Base-by-base conservation (phyloP, 2,329 filamentous ascomycete species). In the Pseudogymnoascus sp. region DNA sequence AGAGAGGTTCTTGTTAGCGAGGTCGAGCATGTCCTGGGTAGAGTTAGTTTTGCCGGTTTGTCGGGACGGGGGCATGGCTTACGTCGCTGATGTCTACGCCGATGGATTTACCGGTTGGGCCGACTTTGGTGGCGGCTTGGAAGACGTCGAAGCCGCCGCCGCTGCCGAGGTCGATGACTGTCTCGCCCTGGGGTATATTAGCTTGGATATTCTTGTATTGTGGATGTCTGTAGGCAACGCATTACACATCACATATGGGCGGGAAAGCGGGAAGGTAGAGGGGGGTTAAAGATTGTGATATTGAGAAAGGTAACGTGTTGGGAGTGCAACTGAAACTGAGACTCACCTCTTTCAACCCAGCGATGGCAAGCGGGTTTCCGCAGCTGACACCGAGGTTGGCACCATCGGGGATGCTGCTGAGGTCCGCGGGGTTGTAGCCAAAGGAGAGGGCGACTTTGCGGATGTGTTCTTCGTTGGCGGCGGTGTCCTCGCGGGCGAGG, bases 51-150 rank as follows among this genome's bases (percentile, higher is more conserved):
- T 31, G 14, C 4, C 40, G 23, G 16, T 42, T 61, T 60, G 5
- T 36, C 26, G n/a, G 31, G 11, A 10, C 6, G 29, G 11, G 18
- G 23, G 14, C 3, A 23, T 4, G 23, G 16, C 37, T 36, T 69
- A 81, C 82, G 72, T 83, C 77, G 66, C 81, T 86, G 80, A 86
- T 86, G 68, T 87, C 83, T 4, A 86, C 74, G 6, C 84, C 84
- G 60, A 85, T 80, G 3, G 76, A 81, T 29, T 73, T 77, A 1
- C 83, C 83, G 18, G 70, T 71, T 0, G 67, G 57, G 0, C 82
- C 82, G 39, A 86, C 77, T 67, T 77, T 81, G 26, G 73, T 74
- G 3, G 80, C 76, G 10, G 83, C 82, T 2, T 81, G 77, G 65
- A 86, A 83, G 16, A 81, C 78, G 68, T 86, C 83, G 51, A 86